Conservation (phyloP, 805 yeast species). For the Ogataea dorogensis region DNA sequence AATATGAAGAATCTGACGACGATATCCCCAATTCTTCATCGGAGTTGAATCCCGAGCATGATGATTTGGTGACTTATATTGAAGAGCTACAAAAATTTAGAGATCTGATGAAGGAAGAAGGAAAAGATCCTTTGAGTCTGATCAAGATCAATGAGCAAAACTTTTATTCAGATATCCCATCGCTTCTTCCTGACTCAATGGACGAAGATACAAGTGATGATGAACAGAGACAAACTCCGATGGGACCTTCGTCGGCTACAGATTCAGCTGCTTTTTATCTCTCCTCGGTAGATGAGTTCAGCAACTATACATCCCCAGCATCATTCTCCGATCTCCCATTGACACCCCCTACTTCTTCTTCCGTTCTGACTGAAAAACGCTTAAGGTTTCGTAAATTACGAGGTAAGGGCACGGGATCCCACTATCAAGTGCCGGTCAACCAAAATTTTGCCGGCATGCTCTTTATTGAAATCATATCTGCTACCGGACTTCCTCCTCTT, state of each 20-base stretch:
- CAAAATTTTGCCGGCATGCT: slow-evolving; percentile 62
- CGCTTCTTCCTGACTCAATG: slow-evolving; percentile 1
- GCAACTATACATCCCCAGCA: slow-evolving; percentile 18
- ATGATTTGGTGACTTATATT: slow-evolving; percentile 17
- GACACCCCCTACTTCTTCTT: slow-evolving; percentile 19
- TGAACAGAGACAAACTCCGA: slow-evolving; percentile 1
- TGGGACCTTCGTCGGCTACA: neutral
- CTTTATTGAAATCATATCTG: slow-evolving; percentile 71
- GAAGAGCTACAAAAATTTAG: slow-evolving; percentile 10
- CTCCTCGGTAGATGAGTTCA: slow-evolving; percentile 22
- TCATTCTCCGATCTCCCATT: slow-evolving; percentile 19
- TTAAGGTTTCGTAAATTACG: slow-evolving; percentile 16
- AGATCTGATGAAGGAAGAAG: slow-evolving; percentile 9
- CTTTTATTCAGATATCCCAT: slow-evolving; percentile 18
- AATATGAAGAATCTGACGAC: slow-evolving; percentile 21
- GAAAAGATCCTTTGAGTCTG: slow-evolving; percentile 18
- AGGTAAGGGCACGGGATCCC: slow-evolving; percentile 5
- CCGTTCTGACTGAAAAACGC: slow-evolving; percentile 7
- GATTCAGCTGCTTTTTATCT: slow-evolving; percentile 11
- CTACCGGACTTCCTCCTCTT: slow-evolving; percentile 76
- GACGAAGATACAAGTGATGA: slow-evolving; percentile 8
- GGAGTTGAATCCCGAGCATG: slow-evolving; percentile 1
- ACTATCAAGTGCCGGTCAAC: slow-evolving; percentile 38
- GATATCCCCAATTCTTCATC: slow-evolving; percentile 3
- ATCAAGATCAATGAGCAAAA: slow-evolving; percentile 22